Conservation (phyloP, 768 basidiomycete genomes). For the Serendipita sp. region DNA sequence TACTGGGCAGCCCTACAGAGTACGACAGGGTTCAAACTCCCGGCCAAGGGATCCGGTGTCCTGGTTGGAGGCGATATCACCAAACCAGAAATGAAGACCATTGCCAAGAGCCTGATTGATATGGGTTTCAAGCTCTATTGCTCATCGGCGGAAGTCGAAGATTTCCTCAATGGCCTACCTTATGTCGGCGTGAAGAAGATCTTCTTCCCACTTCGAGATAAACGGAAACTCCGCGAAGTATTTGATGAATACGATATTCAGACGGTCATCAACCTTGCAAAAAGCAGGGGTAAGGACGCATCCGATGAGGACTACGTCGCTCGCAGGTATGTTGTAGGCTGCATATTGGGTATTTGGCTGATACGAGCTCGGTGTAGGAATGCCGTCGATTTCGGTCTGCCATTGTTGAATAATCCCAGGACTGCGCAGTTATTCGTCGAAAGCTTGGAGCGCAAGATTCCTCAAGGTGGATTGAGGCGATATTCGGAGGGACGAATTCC, state of each 20-base stretch:
- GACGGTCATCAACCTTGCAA: slow-evolving; percentile 84
- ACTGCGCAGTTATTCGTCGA: slow-evolving; percentile 86
- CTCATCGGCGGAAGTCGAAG: slow-evolving; percentile 63
- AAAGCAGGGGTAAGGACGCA: slow-evolving; percentile 54
- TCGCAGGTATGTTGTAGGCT: slow-evolving; percentile 42
- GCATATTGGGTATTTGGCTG: slow-evolving; percentile 6
- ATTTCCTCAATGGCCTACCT: slow-evolving; percentile 61
- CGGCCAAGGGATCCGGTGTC: slow-evolving; percentile 68
- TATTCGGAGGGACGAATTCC: slow-evolving; percentile 85
- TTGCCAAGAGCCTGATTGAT: slow-evolving; percentile 65
- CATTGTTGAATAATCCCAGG: slow-evolving; percentile 78
- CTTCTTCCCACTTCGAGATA: slow-evolving; percentile 92
- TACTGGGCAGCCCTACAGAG: slow-evolving; percentile 92
- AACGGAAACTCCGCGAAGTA: slow-evolving; percentile 84
- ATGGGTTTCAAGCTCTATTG: slow-evolving; percentile 95
- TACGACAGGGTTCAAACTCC: slow-evolving; percentile 90
- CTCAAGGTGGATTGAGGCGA: slow-evolving; percentile 53
- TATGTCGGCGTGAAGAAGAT: slow-evolving; percentile 76
- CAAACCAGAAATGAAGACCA: slow-evolving; percentile 70
- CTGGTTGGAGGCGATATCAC: slow-evolving; percentile 82
- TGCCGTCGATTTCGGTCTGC: slow-evolving; percentile 90
- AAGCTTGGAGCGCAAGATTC: slow-evolving; percentile 69
- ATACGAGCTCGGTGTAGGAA: slow-evolving; percentile 34
- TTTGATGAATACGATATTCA: slow-evolving; percentile 92
- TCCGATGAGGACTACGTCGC: slow-evolving; percentile 95